Evolutionary conservation across 345 rosid species (phyloP), one percentile per base, ranked within the genome.

Genomic region (Rhodamnia rubescens): DNA sequence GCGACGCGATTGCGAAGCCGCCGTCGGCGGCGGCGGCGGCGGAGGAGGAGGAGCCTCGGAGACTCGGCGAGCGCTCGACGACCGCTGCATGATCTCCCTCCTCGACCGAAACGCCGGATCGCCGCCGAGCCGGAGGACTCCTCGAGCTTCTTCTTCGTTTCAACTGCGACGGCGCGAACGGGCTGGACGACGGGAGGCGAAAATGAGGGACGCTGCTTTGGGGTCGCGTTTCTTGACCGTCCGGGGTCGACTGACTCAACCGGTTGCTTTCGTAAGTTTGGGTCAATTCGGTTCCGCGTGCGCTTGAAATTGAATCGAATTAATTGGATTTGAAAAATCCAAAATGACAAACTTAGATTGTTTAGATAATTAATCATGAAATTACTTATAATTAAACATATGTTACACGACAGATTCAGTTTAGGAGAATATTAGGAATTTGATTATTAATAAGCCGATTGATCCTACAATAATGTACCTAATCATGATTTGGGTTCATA

Each of bases 1-100:
- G 75, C 86, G 85, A 32, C 86, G 88, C 32, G 88, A 83, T 69
- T 87, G 87, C 57, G 90, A 36, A 18, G 44, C 40, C 40, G 78
- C 16, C 22, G 22, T 4, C 75, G 42, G 8, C 74, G 74, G 4
- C 78, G 11, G 22, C 47, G 24, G 0, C 78, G 74, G 40, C 36
- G 74, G 4, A 9, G 75, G 18, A 9, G 75, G 18, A 9, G 78
- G 78, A 36, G 78, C 94, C 44, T 90, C 94, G 16, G 89, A 83
- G 84, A 91, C 91, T 64, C 90, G 89, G 2, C 90, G 86, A 75
- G 88, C 83, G 87, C 95, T 91, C 74, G 95, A 81, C 6, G 97
- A 92, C 87, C 98, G 90, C 81, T 88, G 95, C 98, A 96, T 94
- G 91, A 90, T 88, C 86, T 69, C 80, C 80, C 1, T 36, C 26